A percentile compares a stretch with the other conserved stretches of the same genome.
These are phyloP conservation scores for Leishmania aethiopica DNA, from an alignment of 208 protist species.

Conservation along the genomic window DNA sequence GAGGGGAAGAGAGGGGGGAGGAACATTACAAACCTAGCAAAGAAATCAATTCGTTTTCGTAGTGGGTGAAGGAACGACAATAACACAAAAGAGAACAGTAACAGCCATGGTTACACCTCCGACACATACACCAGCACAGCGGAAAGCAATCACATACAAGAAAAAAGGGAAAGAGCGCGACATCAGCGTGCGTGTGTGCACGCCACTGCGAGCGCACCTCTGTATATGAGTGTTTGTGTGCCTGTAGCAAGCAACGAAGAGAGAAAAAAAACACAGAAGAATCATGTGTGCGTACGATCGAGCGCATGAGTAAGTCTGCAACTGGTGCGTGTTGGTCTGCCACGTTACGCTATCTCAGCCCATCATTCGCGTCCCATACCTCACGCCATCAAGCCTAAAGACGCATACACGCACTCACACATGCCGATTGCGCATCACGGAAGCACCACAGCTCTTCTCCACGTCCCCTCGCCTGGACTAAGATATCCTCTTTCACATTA, in stretches of 20 bases:
- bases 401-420: background rate
- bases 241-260: background rate
- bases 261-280: background rate
- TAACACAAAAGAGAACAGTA: background rate
- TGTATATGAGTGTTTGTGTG: background rate
- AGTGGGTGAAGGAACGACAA: slow-evolving; percentile 5
- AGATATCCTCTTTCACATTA: background rate
- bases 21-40: background rate
- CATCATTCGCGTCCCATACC: background rate
- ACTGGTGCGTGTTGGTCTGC: background rate
- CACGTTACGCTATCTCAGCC: background rate
- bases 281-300: background rate
- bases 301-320: background rate
- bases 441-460: background rate
- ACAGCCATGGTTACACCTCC: background rate
- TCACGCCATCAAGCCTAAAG: background rate
- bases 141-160: background rate
- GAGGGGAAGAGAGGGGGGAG: background rate
- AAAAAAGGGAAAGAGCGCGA: background rate
- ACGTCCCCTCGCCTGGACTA: background rate
- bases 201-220: background rate
- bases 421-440: background rate
- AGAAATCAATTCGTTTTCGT: background rate
- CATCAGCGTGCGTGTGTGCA: background rate
- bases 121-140: background rate